These are phyloP conservation scores for Grosmannia huntii DNA, from an alignment of 2,329 filamentous ascomycete species.

Conservation along the genomic window DNA sequence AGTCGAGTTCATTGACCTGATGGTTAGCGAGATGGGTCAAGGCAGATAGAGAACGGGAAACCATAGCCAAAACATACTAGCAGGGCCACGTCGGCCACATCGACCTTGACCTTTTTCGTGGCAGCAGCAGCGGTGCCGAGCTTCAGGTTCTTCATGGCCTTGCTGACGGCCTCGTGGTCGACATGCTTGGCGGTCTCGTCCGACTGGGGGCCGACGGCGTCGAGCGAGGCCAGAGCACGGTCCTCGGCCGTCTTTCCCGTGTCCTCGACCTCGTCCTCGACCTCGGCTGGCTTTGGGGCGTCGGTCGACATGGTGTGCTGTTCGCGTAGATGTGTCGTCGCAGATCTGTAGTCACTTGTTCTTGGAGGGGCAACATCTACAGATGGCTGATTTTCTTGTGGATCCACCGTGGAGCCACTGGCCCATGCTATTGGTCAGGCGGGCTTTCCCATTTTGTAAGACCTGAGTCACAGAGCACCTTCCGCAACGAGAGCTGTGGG, in stretches of 20 bases:
- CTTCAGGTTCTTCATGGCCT: conserved; percentile 55
- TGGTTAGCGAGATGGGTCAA: neutral
- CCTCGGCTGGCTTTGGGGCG: conserved; percentile 31
- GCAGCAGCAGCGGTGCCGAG: conserved; percentile 19
- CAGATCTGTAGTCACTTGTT: neutral
- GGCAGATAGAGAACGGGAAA: no score
- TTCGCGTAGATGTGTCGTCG: neutral
- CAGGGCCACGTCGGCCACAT: conserved; percentile 55
- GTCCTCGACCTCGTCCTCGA: conserved; percentile 38
- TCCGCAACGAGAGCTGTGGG: neutral
- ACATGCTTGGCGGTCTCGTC: conserved; percentile 39
- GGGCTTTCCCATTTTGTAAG: neutral
- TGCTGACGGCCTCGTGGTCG: conserved; percentile 56
- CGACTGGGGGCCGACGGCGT: conserved; percentile 37
- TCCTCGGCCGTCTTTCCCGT: conserved; percentile 57
- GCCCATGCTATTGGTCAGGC: neutral
- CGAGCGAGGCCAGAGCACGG: conserved; percentile 60
- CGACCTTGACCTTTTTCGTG: conserved; percentile 57
- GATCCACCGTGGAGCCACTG: neutral
- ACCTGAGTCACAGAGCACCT: neutral
- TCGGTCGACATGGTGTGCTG: neutral
- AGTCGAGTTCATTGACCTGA: conserved; percentile 57
- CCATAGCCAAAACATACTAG: conserved; percentile 39
- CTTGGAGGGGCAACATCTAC: neutral
- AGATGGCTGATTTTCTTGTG: neutral